phyloP scores from a whole-genome alignment of 106 monocot genomes.

The Dioscorea dumetorum region DNA sequence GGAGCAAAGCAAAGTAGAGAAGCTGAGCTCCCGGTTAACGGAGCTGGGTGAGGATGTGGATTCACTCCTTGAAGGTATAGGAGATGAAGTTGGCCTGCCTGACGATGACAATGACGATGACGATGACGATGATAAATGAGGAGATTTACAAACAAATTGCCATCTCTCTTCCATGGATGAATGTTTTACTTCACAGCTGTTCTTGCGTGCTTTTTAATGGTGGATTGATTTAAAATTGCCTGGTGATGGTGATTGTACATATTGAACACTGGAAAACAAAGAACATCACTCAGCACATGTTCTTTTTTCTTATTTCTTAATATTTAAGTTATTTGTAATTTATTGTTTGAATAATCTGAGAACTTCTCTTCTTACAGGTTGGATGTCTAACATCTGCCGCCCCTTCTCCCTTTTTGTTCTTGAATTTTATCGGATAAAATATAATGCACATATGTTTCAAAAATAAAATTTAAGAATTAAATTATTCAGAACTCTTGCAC shows the following conservation, averaged over 20 bases:
- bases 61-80: conserved; percentile 80
- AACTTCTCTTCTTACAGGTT: no score
- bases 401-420: no score
- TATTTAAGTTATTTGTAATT: no score
- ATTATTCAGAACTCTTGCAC: no score
- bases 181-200: not conserved
- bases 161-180: not conserved
- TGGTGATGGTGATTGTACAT: not conserved
- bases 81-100: conserved; percentile 51
- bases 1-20: conserved; percentile 98
- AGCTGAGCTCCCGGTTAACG: conserved; percentile 57
- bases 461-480: no score
- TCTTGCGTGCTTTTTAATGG: not conserved
- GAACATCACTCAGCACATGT: not conserved
- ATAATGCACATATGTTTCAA: no score
- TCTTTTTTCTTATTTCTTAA: no score
- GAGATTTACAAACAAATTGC: not conserved
- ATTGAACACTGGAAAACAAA: not conserved
- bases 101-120: conserved; percentile 49
- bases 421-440: no score
- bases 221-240: not conserved
- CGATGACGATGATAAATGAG: not conserved
- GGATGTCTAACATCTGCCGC: no score
- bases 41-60: conserved; percentile 95
- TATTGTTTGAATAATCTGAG: no score